phyloP scores from a whole-genome alignment of 2,329 filamentous ascomycete species.

The Anisogramma anomala region DNA sequence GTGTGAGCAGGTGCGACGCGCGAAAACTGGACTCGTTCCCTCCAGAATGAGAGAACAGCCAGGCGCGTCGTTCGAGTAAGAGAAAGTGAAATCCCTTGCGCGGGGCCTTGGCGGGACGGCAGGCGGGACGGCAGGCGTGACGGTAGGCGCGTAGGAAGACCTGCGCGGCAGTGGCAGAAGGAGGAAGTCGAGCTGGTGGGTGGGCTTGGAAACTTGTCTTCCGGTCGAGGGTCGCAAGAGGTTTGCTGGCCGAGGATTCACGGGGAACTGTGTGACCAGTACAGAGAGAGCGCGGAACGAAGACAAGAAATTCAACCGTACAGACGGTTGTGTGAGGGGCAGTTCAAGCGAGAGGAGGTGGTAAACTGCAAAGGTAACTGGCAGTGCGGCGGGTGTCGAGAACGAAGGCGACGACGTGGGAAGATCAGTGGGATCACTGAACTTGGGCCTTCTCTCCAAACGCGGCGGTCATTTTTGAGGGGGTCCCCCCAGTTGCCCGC shows the following conservation, averaged over 20 bases:
- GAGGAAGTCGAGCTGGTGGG: neutral
- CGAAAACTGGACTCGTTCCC: slow-evolving; percentile 5
- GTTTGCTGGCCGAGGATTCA: slow-evolving; percentile 10
- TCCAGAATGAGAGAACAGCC: slow-evolving; percentile 16
- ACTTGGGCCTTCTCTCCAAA: too few relatives aligned
- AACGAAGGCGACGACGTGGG: slow-evolving; percentile 10
- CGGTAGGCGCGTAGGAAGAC: neutral
- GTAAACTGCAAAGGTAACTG: slow-evolving; percentile 1
- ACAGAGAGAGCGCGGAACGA: neutral
- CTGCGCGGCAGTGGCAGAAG: neutral
- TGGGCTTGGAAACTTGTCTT: slow-evolving; percentile 1
- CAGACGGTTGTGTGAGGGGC: slow-evolving; percentile 1
- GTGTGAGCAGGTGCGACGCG: slow-evolving; percentile 17
- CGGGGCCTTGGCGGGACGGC: neutral
- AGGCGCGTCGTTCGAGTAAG: slow-evolving; percentile 16
- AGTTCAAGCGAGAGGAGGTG: slow-evolving; percentile 6
- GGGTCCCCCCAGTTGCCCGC: too few relatives aligned
- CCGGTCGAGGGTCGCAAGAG: slow-evolving; percentile 8
- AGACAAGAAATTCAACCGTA: slow-evolving; percentile 2
- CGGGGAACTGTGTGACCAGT: slow-evolving; percentile 5
- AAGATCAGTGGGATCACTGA: slow-evolving; percentile 9
- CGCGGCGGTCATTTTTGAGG: too few relatives aligned
- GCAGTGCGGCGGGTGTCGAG: neutral
- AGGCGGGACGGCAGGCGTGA: neutral
- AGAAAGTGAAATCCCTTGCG: neutral